phyloP scores from a whole-genome alignment of 345 rosid genomes.

The Conringia planisiliqua region DNA sequence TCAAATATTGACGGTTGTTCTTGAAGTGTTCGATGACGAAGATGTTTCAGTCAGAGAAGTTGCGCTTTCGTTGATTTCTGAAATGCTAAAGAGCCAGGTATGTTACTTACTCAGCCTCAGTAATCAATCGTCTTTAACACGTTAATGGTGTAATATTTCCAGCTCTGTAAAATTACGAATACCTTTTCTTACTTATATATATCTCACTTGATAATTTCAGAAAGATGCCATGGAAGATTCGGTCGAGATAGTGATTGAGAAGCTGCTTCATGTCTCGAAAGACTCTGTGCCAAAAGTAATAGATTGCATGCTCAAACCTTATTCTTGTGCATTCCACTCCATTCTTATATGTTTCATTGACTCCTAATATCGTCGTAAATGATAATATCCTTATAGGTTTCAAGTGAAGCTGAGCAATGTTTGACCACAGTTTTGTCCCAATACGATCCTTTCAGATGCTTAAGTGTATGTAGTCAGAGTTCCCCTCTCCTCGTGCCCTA shows the following conservation, averaged over 20 bases:
- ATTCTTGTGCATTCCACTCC: neutral
- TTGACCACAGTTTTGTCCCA: slow-evolving; percentile 69
- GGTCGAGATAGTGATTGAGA: slow-evolving; percentile 84
- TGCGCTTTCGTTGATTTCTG: slow-evolving; percentile 69
- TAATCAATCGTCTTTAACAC: neutral
- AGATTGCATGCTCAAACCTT: slow-evolving; percentile 2
- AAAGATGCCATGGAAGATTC: slow-evolving; percentile 90
- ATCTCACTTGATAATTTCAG: slow-evolving; percentile 41
- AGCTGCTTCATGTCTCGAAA: slow-evolving; percentile 80
- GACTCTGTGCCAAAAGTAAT: slow-evolving; percentile 74
- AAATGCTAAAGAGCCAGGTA: slow-evolving; percentile 92
- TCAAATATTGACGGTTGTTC: slow-evolving; percentile 93
- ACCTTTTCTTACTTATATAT: slow-evolving; percentile 21
- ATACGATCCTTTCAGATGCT: slow-evolving; percentile 95
- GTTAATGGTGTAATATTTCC: neutral
- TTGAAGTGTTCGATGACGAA: slow-evolving; percentile 81
- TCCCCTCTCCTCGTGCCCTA: slow-evolving; percentile 1
- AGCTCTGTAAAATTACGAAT: neutral
- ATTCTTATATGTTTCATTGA: neutral
- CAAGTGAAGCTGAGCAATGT: slow-evolving; percentile 89
- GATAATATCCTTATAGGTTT: slow-evolving; percentile 48
- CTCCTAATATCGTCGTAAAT: slow-evolving; percentile 17
- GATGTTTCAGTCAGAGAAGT: slow-evolving; percentile 70
- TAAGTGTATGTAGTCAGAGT: slow-evolving; percentile 58
- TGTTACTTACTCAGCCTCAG: slow-evolving; percentile 9